Conservation (phyloP, 2,329 filamentous ascomycete genomes). For the Fusarium lateritium region DNA sequence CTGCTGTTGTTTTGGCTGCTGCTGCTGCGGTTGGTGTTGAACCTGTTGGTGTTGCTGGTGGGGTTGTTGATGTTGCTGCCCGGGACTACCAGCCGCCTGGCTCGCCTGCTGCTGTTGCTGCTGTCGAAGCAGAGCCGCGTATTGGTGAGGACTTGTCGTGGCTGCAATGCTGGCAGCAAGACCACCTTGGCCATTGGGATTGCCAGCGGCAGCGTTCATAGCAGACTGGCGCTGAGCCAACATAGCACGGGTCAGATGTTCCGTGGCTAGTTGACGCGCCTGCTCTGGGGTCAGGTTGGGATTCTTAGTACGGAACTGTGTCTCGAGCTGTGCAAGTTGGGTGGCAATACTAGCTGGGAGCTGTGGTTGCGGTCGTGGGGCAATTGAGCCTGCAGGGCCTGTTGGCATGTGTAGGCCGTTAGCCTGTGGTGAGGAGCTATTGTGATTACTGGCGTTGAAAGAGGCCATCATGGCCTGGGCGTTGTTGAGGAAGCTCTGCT, state of each 20-base stretch:
- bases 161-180: slow-evolving; percentile 65
- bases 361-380: slow-evolving; percentile 58
- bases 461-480: slow-evolving; percentile 68
- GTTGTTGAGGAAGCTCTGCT: slow-evolving; percentile 68
- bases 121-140: slow-evolving; percentile 70
- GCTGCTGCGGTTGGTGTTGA: slow-evolving; percentile 40
- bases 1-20: slow-evolving; percentile 38
- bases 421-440: slow-evolving; percentile 61
- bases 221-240: slow-evolving; percentile 66
- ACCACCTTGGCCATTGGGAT: slow-evolving; percentile 60
- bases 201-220: slow-evolving; percentile 70
- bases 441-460: slow-evolving; percentile 59
- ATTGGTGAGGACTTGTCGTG: slow-evolving; percentile 70
- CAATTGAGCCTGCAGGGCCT: slow-evolving; percentile 62
- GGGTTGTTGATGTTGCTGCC: slow-evolving; percentile 48
- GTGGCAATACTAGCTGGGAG: slow-evolving; percentile 63
- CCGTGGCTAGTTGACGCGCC: slow-evolving; percentile 66
- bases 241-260: slow-evolving; percentile 64
- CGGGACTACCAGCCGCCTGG: slow-evolving; percentile 50
- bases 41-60: slow-evolving; percentile 48
- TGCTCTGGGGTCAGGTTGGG: slow-evolving; percentile 66
- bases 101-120: slow-evolving; percentile 66
- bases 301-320: slow-evolving; percentile 66
- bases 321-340: slow-evolving; percentile 67
- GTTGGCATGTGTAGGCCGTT: slow-evolving; percentile 63